Base-by-base conservation (phyloP, 2,329 filamentous ascomycete genomes). In the Hypoxylon sp. region DNA sequence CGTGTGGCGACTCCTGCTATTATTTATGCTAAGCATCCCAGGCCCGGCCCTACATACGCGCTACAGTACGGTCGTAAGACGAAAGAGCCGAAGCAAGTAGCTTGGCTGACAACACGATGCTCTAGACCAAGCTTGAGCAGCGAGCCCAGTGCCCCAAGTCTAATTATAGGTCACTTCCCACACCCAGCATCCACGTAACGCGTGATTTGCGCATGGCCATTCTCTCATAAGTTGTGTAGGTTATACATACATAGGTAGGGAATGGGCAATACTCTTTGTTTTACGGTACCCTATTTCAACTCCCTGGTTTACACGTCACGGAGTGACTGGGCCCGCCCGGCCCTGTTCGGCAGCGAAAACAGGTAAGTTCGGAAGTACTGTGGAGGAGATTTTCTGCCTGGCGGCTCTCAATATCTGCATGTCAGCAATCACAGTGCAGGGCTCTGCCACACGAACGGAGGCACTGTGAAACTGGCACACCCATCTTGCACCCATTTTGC, bases 331-430 rank as follows among this genome's bases (percentile, higher is more conserved):
- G 44, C 61, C 68, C 68, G 68, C 62, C 55, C 54, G 58, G 42
- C 64, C 59, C 26, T 44, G 55, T 67, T 69, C 66, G 64, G 63
- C 59, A 64, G 61, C 57, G 33, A 62, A 57, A 53, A 32, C 53
- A 52, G 52, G 52, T 36, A 56, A n/a, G 48, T 49, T 36, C 55
- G 42, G 51, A 56, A 48, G 52, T 46, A 60, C 48, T 54, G 42
- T 67, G 52, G 50, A 64, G 56, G 62, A 49, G 59, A 61, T 65
- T 28, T 62, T 50, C 62, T 48, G 18, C 55, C 40, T 65, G 62
- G 66, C 63, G 62, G 66, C 66, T 66, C 63, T 60, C 63, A 60
- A 59, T 59, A 64, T 67, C 58, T 68, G 65, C 65, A 68, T 70
- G 62, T 66, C 59, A 65, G 62, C 56, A 64, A 64, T 64, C 61